Base-by-base conservation (phyloP, 495 filamentous ascomycete species). In the Acidomyces sp. region DNA sequence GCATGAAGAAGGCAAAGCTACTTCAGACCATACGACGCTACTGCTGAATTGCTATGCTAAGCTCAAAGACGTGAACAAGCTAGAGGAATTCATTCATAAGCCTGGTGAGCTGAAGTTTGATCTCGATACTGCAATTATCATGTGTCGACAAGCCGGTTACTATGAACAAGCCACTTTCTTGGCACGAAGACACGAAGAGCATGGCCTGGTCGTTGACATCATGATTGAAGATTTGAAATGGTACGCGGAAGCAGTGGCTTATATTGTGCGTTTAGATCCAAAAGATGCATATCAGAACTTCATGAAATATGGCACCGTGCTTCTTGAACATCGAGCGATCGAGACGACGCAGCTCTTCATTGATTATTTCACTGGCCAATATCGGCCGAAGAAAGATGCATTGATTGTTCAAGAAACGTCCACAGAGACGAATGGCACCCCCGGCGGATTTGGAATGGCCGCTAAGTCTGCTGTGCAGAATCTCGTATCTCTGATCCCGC, bases 81-180 rank as follows among this genome's bases (percentile, higher is more conserved):
- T 97, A 12, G 87, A 96, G 49, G 79, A 80, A 37, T 97, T 97
- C 48, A 97, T 97, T 59, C 92, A 92, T 55, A 85, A 86, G 30
- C 84, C 85, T 2, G 87, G 85, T 1, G 88, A 95, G 53, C 70
- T 93, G 24, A 95, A 90, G 50, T 96, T 97, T 58, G 90, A 97
- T 61, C 66, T 96, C 6, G 90, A 96, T 45, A 97, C 92, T 5
- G 92, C 92, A 2, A 97, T 96, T 36, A 75, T 79, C 3, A 96
- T 97, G 90, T 97, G 90, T 51, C 75, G 92, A 13, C 90, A 97
- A 62, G 92, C 86, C 17, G 86, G 92, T n/a, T 97, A 97, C 57
- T 88, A 78, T 55, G 84, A 94, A 46, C 90, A 97, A 62, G 90
- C 90, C 6, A 92, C 90, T 2, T 96, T 90, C 54, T 70, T 97